phyloP scores from a whole-genome alignment of 116 monocot genomes.

The Posidonia oceanica region DNA sequence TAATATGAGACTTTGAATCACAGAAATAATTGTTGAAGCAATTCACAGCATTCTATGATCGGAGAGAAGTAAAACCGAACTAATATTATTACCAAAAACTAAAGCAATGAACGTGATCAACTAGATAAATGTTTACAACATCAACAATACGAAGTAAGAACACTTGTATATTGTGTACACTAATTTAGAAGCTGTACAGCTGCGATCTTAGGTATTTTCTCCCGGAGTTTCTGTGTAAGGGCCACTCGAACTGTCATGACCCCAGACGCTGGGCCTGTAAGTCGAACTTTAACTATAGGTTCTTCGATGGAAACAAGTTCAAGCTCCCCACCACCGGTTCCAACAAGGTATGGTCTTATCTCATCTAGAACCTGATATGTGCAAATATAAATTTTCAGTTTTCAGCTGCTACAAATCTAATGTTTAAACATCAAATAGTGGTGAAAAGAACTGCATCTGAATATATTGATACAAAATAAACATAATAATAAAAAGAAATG shows the following conservation, averaged over 20 bases:
- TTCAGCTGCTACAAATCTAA: background rate
- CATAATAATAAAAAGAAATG: no score
- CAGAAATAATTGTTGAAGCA: no score
- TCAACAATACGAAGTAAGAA: background rate
- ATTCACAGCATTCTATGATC: no score
- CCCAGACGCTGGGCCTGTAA: constrained; percentile 80
- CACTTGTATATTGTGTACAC: constrained; percentile 5
- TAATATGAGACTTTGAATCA: no score
- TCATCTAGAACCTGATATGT: constrained; percentile 89
- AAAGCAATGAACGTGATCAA: no score
- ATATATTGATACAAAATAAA: no score
- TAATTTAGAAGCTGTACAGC: constrained; percentile 72
- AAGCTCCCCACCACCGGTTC: constrained; percentile 86
- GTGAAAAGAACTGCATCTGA: no score
- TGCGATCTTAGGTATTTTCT: constrained; percentile 93
- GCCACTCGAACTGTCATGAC: constrained; percentile 97
- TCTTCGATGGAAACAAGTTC: constrained; percentile 83
- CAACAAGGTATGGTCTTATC: constrained; percentile 91
- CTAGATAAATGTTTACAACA: no score
- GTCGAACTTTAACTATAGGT: constrained; percentile 83
- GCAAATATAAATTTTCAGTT: background rate
- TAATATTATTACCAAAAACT: no score
- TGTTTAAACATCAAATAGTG: background rate
- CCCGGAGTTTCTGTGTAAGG: constrained; percentile 89
- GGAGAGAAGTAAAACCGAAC: no score